Evolutionary conservation across 148 eudicot species (phyloP).

Genomic region (Silene latifolia): DNA sequence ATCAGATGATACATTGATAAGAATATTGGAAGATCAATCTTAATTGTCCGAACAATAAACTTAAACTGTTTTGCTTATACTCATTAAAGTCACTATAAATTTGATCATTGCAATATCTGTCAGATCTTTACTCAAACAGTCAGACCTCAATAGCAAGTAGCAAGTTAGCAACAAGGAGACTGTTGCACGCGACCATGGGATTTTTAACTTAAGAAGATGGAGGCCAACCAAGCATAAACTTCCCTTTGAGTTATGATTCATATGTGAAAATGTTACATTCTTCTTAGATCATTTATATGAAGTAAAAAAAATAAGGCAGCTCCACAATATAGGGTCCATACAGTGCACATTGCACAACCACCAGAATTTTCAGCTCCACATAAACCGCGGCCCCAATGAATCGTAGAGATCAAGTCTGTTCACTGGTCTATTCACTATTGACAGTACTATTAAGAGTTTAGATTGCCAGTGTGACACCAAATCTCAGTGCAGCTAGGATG

Average conservation of each 20-base stretch:
- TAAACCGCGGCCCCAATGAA: background rate
- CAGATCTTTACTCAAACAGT: too few relatives aligned
- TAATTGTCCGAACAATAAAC: background rate
- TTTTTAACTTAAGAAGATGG: too few relatives aligned
- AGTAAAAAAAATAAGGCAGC: too few relatives aligned
- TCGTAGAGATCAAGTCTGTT: background rate
- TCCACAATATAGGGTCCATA: background rate
- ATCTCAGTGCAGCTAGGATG: background rate
- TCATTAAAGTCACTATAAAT: too few relatives aligned
- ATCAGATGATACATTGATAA: constrained; percentile 1
- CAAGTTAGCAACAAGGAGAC: too few relatives aligned
- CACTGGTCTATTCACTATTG: background rate
- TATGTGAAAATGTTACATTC: too few relatives aligned
- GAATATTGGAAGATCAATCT: background rate
- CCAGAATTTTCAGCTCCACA: background rate
- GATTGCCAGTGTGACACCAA: background rate
- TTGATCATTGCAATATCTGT: too few relatives aligned
- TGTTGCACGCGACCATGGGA: too few relatives aligned
- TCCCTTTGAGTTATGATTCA: too few relatives aligned
- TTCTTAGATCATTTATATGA: background rate
- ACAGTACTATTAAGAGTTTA: background rate
- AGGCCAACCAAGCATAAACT: too few relatives aligned
- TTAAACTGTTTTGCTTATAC: too few relatives aligned
- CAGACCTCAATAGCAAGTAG: too few relatives aligned
- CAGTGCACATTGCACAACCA: background rate